These are phyloP conservation scores for Skeletonema potamos DNA, from an alignment of 108 stramenopile genomes.

Conservation along the genomic window DNA sequence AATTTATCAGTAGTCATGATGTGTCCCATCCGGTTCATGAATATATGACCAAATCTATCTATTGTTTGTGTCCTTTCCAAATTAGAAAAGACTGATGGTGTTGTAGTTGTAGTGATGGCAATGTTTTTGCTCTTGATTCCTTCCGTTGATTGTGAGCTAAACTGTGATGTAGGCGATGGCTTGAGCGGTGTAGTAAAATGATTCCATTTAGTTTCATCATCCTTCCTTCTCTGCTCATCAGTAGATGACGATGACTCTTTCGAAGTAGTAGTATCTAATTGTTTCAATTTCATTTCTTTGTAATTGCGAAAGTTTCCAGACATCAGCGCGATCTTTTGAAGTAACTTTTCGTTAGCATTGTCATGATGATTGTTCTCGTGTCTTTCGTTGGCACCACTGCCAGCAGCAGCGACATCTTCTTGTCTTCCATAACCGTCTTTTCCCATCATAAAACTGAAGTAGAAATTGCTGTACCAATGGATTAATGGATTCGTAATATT, in stretches of 20 bases:
- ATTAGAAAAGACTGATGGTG: conserved; percentile 30
- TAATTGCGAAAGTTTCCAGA: neutral
- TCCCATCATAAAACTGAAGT: too few relatives aligned
- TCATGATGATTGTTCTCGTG: neutral
- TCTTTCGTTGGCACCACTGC: neutral
- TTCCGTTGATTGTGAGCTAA: neutral
- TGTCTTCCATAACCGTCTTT: too few relatives aligned
- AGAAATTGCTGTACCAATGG: too few relatives aligned
- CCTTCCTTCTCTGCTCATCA: neutral
- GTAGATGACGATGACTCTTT: neutral
- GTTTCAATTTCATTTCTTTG: neutral
- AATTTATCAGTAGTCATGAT: conserved; percentile 28
- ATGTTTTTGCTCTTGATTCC: neutral
- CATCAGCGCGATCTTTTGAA: neutral
- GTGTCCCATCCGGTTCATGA: conserved; percentile 27
- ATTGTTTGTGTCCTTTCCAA: conserved; percentile 24
- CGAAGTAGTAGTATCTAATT: neutral
- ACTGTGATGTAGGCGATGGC: neutral
- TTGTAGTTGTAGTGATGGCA: too few relatives aligned
- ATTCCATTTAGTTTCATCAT: conserved; percentile 2
- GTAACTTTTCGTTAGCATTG: neutral
- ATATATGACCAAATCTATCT: conserved; percentile 23
- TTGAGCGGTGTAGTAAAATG: conserved; percentile 12
- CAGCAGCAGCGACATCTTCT: neutral
- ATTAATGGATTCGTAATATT: too few relatives aligned